Base-by-base conservation (phyloP, 2,329 filamentous ascomycete genomes). In the Diaporthe velutina region DNA sequence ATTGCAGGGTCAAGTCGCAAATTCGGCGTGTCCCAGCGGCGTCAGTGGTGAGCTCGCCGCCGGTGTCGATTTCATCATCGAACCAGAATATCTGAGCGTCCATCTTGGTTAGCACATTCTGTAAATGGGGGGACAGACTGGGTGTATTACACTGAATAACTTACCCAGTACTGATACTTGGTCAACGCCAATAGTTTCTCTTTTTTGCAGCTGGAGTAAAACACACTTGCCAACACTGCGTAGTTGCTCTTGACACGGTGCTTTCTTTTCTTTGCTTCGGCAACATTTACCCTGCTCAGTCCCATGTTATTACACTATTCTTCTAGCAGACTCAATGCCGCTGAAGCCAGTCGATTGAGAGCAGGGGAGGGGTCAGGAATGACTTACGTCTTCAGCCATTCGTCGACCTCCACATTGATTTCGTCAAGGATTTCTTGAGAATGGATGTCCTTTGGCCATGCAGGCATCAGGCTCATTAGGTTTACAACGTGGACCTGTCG, bases 311-410 rank as follows among this genome's bases (percentile, higher is more conserved):
- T n/a, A 2, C 0, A 12, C 3, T 8, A 28, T 35, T n/a, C 54
- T 35, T 35, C 54, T 3, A 17, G 6, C 6, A 17, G 6, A 8
- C 25, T 2, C 4, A 3, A 13, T 4, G 50, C 50, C n/a, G 12
- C 25, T 28, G 3, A 13, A 52, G 10, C 4, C n/a, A 2, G n/a
- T 15, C n/a, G n/a, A 52, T 52, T 5, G 5, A 28, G 10, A 10
- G 9, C n/a, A 4, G 17, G 6, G 2, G 5, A 48, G 3, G 42
- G 50, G 7, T 15, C n/a, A 28, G 7, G 4, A 30, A 28, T 13
- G 9, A 42, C 58, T 64, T 64, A 64, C 58, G 58, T 64, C 58
- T 64, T 64, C 4, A 64, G 38, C 58, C 58, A 64, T 30, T 64
- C 58, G n/a, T 64, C 58, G 1, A 64, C 5, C 25, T 64, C 38